A percentile compares a stretch with the other conserved stretches of the same genome.
Evolutionary conservation across 2,329 filamentous ascomycete species (phyloP).

Genomic region (Leptographium procerum): DNA sequence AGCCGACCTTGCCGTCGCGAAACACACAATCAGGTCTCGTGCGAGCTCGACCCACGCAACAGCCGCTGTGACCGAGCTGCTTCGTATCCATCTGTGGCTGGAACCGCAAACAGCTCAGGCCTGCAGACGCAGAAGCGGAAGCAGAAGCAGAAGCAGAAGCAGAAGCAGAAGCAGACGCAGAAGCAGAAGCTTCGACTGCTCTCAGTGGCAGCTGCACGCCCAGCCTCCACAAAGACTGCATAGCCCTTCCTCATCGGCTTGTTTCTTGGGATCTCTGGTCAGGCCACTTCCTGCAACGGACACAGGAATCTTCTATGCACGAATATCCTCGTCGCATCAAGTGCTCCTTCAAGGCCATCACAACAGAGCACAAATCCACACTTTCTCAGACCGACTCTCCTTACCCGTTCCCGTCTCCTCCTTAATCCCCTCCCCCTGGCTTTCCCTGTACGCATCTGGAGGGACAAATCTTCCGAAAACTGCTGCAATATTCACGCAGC

Average conservation of each 20-base stretch:
- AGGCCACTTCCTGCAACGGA: background rate
- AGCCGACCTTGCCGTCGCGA: background rate
- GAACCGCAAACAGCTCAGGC: background rate
- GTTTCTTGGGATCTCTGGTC: background rate
- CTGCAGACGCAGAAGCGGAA: background rate
- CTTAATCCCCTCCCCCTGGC: background rate
- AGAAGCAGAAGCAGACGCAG: background rate
- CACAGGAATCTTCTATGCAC: background rate
- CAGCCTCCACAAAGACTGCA: background rate
- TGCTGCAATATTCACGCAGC: background rate
- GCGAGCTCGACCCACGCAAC: background rate
- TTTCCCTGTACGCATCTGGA: background rate
- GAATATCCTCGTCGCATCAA: background rate
- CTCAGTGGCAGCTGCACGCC: background rate
- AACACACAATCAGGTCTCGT: background rate
- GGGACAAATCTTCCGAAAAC: background rate
- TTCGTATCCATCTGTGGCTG: background rate
- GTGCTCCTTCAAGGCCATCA: background rate
- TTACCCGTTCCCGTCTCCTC: background rate
- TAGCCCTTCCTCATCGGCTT: background rate
- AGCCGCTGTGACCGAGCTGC: background rate
- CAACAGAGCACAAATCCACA: background rate
- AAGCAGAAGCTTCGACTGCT: background rate
- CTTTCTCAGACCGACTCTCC: background rate
- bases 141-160: background rate